A percentile compares a stretch with the other conserved stretches of the same genome.
Evolutionary conservation across 139 green algal species (phyloP).

Genomic region (Coelastrella sp.): DNA sequence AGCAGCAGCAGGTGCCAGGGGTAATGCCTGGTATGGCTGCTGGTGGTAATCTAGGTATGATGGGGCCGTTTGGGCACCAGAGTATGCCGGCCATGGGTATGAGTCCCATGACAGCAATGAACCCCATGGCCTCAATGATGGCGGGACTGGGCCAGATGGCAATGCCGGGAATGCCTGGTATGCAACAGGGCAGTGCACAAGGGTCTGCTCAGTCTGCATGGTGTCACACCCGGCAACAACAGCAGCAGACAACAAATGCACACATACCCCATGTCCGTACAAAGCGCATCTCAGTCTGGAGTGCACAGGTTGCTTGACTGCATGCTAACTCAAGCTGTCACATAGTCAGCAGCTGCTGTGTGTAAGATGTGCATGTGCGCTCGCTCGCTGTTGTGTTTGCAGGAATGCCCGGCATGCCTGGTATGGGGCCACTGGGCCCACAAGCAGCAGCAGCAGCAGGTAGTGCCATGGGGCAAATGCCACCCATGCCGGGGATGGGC

Average conservation of each 20-base stretch:
- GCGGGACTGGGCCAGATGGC: conserved; percentile 26
- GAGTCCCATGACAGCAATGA: conserved; percentile 8
- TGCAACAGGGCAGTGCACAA: background rate
- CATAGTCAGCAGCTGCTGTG: too few relatives aligned
- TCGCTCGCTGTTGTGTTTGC: background rate
- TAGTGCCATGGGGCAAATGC: conserved; percentile 16
- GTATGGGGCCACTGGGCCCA: background rate
- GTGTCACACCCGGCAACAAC: background rate
- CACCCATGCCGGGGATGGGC: background rate
- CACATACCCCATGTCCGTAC: too few relatives aligned
- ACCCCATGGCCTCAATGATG: conserved; percentile 43
- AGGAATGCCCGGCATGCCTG: conserved; percentile 22
- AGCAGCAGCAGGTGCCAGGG: conserved; percentile 8
- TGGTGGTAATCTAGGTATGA: background rate
- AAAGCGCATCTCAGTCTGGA: too few relatives aligned
- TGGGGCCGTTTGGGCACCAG: background rate
- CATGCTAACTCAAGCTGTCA: too few relatives aligned
- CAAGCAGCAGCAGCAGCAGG: conserved; percentile 15
- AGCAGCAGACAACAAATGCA: background rate
- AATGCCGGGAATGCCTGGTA: conserved; percentile 39
- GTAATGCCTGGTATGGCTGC: conserved; percentile 29
- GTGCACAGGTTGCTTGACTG: too few relatives aligned
- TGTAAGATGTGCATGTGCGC: too few relatives aligned
- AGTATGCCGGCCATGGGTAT: conserved; percentile 9
- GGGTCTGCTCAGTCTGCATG: too few relatives aligned